phyloP scores from a whole-genome alignment of 208 protist species.

The Angomonas ambiguus region DNA sequence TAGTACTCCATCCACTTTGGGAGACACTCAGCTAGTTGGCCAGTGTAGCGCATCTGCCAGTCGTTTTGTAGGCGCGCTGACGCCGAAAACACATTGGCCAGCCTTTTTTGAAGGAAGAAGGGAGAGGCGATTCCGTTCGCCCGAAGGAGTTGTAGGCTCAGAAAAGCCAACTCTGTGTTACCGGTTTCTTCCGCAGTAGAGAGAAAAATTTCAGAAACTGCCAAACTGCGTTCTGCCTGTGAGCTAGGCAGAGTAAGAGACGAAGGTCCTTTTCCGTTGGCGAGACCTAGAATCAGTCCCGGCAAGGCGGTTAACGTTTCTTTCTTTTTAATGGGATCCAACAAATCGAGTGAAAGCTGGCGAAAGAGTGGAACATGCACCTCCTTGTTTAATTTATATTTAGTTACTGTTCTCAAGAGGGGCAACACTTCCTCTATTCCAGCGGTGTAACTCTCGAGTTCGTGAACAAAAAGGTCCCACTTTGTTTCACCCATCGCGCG shows the following conservation, averaged over 20 bases:
- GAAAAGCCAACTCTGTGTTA: conserved; percentile 74
- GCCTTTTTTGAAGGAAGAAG: conserved; percentile 73
- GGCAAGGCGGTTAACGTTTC: conserved; percentile 52
- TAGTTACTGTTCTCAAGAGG: conserved; percentile 45
- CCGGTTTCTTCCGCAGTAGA: conserved; percentile 69
- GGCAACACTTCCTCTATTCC: conserved; percentile 58
- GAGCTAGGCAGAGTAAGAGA: conserved; percentile 46
- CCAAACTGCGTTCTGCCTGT: conserved; percentile 36
- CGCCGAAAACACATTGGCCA: conserved; percentile 80
- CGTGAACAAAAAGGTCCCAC: not conserved
- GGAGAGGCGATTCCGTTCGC: conserved; percentile 70
- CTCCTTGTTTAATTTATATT: conserved; percentile 46
- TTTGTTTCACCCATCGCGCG: conserved; percentile 49
- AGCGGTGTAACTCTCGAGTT: conserved; percentile 11
- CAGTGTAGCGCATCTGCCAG: conserved; percentile 69
- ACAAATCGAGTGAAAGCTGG: conserved; percentile 69
- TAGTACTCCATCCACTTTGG: conserved; percentile 69
- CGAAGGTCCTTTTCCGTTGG: conserved; percentile 67
- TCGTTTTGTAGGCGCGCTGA: conserved; percentile 73
- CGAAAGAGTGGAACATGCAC: conserved; percentile 68
- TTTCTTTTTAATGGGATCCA: conserved; percentile 39
- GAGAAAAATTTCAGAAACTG: conserved; percentile 65
- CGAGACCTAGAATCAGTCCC: conserved; percentile 64
- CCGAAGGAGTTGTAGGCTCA: conserved; percentile 79
- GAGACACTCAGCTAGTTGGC: conserved; percentile 51